These are phyloP conservation scores for Corchorus capsularis DNA, from an alignment of 345 rosid species.

Conservation along the genomic window DNA sequence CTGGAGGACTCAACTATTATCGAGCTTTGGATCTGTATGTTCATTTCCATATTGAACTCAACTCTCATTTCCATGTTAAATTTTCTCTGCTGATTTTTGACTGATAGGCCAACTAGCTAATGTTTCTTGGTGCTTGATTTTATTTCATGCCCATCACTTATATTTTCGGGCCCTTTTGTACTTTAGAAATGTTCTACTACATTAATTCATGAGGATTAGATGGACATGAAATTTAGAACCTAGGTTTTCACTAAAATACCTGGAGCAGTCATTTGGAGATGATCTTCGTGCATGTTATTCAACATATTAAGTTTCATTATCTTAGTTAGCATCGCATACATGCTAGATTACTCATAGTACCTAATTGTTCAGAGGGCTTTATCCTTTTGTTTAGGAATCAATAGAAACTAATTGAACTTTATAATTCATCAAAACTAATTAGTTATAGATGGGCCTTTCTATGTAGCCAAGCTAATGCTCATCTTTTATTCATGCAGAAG, in stretches of 20 bases:
- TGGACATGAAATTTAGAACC: background rate
- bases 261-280: background rate
- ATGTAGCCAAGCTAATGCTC: background rate
- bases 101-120: background rate
- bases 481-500: conserved; percentile 46
- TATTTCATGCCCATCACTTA: background rate
- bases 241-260: background rate
- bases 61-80: background rate
- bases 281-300: background rate
- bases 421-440: background rate
- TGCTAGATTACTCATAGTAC: background rate
- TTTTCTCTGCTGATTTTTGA: background rate
- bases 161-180: background rate
- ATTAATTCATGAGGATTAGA: background rate
- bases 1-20: conserved; percentile 83
- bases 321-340: background rate
- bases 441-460: background rate
- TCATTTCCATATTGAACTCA: background rate
- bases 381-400: background rate
- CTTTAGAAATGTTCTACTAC: background rate
- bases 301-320: background rate
- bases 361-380: background rate
- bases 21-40: conserved; percentile 70
- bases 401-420: background rate
- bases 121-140: background rate